Evolutionary conservation across 257 asterid species (phyloP).

Genomic region (Scutellaria minor): DNA sequence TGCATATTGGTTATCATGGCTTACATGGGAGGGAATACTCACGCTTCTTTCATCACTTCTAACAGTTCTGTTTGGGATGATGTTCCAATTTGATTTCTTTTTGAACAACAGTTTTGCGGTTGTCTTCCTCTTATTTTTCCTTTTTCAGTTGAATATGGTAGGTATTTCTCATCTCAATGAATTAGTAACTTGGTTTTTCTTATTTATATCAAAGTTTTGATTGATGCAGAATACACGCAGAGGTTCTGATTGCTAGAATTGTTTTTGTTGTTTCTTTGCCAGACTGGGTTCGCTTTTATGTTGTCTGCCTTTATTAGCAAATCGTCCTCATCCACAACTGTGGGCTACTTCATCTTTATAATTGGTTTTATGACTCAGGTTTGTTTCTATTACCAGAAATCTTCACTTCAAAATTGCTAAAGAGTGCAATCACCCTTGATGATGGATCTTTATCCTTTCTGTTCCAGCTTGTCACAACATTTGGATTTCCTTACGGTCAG

Average conservation of each 20-base stretch:
- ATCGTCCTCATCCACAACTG: constrained; percentile 75
- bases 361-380: constrained; percentile 89
- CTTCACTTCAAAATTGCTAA: constrained; percentile 29
- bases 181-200: constrained; percentile 5
- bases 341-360: constrained; percentile 72
- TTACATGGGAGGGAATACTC: constrained; percentile 85
- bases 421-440: constrained; percentile 25
- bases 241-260: constrained; percentile 28
- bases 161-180: constrained; percentile 37
- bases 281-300: constrained; percentile 86
- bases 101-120: constrained; percentile 72
- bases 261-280: constrained; percentile 38
- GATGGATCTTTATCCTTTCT: constrained; percentile 29
- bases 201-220: constrained; percentile 13
- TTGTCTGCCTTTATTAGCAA: constrained; percentile 78
- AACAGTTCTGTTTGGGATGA: constrained; percentile 88
- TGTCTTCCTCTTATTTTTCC: constrained; percentile 77
- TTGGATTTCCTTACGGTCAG: constrained; percentile 84
- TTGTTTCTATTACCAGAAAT: constrained; percentile 34
- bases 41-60: constrained; percentile 70
- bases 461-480: constrained; percentile 79
- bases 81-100: constrained; percentile 91
- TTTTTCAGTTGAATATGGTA: constrained; percentile 89
- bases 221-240: constrained; percentile 8
- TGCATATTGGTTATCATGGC: constrained; percentile 94